phyloP scores from a whole-genome alignment of 768 basidiomycete species.

The Leccinum barrowsii region DNA sequence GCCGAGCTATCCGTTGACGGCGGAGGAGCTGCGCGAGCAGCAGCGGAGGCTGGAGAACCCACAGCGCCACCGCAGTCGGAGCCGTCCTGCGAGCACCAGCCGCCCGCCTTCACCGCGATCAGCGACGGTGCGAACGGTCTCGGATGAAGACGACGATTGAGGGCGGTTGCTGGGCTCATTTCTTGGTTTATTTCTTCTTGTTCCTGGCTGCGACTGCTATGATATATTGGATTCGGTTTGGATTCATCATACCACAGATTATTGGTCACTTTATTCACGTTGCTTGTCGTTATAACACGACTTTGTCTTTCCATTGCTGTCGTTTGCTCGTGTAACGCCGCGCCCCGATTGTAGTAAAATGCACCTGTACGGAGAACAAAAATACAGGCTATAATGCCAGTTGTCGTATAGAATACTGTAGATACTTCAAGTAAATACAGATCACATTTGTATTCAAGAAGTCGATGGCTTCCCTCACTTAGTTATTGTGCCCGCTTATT shows the following conservation, averaged over 20 bases:
- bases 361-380: neutral
- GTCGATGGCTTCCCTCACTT: neutral
- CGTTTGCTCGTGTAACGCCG: neutral
- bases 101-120: conserved; percentile 20
- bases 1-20: conserved; percentile 43
- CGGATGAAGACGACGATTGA: conserved; percentile 19
- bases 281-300: neutral
- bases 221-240: conserved; percentile 3
- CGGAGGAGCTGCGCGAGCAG: conserved; percentile 48
- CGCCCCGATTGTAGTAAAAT: neutral
- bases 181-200: neutral
- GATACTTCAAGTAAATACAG: neutral
- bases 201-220: neutral
- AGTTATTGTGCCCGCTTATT: neutral
- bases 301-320: neutral
- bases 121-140: conserved; percentile 6
- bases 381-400: neutral
- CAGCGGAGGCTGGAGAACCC: conserved; percentile 33
- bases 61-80: conserved; percentile 18
- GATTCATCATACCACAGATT: conserved; percentile 14
- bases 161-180: neutral
- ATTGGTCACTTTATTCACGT: conserved; percentile 27
- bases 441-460: neutral
- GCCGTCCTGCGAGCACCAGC: conserved; percentile 13
- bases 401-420: neutral